These are phyloP conservation scores for Paramecium sexaurelia DNA, from an alignment of 73 alveolate species.

Conservation along the genomic window DNA sequence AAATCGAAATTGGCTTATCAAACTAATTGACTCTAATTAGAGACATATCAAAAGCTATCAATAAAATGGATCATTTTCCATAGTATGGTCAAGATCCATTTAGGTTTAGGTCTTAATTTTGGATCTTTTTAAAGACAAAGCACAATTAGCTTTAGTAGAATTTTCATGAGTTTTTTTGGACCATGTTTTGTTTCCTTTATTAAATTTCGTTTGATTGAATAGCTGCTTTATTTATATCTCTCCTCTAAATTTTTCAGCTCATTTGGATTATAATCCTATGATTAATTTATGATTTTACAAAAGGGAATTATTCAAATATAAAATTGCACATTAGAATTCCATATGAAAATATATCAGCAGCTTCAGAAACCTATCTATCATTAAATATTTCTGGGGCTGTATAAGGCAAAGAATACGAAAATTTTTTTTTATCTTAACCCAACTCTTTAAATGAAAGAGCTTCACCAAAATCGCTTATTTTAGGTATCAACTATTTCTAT, in stretches of 20 bases:
- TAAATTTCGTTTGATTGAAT: not conserved
- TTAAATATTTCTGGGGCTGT: slow-evolving; percentile 45
- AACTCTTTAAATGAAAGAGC: not conserved
- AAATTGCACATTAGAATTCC: slow-evolving; percentile 12
- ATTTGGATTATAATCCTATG: not conserved
- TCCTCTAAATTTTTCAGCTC: not conserved
- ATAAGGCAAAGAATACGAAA: not conserved
- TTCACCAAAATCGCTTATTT: slow-evolving; percentile 36
- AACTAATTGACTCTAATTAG: not conserved
- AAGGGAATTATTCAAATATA: not conserved
- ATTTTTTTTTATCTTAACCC: not conserved
- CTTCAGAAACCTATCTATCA: not conserved
- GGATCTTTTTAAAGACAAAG: not conserved
- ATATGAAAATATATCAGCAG: not conserved
- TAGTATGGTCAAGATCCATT: not conserved
- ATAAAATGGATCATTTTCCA: not conserved
- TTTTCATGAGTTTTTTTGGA: not conserved
- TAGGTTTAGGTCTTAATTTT: not conserved
- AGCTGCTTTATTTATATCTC: not conserved
- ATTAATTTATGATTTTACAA: not conserved
- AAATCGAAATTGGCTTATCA: not conserved
- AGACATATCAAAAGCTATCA: not conserved
- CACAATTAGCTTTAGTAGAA: not conserved
- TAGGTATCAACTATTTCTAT: not conserved
- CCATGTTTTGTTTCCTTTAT: not conserved